These are phyloP conservation scores for Neofusicoccum parvum DNA, from an alignment of 2,329 filamentous ascomycete genomes.

Conservation along the genomic window DNA sequence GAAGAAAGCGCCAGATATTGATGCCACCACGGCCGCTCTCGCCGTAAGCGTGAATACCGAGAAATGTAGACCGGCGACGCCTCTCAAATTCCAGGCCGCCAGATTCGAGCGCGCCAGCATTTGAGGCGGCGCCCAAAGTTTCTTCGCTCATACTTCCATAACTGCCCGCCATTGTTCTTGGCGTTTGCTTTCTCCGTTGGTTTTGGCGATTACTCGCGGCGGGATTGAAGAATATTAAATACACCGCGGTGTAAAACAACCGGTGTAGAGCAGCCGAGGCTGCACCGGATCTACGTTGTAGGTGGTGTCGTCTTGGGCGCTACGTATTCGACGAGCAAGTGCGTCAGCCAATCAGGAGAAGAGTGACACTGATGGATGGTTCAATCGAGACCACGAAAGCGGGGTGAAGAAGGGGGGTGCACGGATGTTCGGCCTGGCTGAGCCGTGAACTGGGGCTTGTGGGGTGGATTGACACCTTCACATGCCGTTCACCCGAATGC, in stretches of 20 bases:
- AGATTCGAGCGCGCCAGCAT: neutral
- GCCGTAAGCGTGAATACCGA: constrained; percentile 53
- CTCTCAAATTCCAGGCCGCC: neutral
- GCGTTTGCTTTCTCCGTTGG: too few relatives aligned
- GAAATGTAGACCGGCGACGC: neutral
- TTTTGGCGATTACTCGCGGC: too few relatives aligned
- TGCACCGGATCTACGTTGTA: too few relatives aligned
- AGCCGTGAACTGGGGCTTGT: neutral
- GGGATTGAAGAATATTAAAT: too few relatives aligned
- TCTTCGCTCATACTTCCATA: neutral
- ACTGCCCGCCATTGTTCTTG: too few relatives aligned
- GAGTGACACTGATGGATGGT: too few relatives aligned
- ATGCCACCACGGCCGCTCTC: constrained; percentile 70
- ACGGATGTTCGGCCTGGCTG: neutral
- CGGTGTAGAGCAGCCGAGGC: too few relatives aligned
- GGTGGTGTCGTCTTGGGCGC: too few relatives aligned
- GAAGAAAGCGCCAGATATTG: constrained; percentile 64
- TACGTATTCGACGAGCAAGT: too few relatives aligned
- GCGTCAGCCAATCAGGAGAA: too few relatives aligned
- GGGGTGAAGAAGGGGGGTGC: neutral
- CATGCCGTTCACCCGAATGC: neutral
- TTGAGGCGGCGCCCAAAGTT: neutral
- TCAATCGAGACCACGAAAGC: too few relatives aligned
- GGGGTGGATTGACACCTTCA: neutral
- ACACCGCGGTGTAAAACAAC: too few relatives aligned